Evolutionary conservation across 2,329 filamentous ascomycete species (phyloP).

Genomic region (Graphilbum fragrans): DNA sequence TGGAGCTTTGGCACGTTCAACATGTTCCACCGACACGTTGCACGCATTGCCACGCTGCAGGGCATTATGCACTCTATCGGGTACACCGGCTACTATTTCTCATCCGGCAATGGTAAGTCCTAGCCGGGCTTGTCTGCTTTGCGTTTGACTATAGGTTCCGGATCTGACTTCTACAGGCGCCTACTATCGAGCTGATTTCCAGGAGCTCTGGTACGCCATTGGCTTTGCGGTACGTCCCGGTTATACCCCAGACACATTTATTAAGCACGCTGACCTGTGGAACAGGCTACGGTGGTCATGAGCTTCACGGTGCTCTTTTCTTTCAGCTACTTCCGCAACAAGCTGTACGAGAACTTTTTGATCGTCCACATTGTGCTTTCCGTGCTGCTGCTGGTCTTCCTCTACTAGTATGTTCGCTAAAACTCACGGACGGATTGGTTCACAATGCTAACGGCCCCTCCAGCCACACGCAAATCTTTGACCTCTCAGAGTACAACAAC

Average conservation of each 20-base stretch:
- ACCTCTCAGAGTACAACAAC: slow-evolving; percentile 6
- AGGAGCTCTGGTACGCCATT: neutral
- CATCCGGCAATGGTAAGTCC: neutral
- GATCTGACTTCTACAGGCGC: no score
- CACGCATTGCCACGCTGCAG: slow-evolving; percentile 47
- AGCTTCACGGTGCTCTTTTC: slow-evolving; percentile 33
- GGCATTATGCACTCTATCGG: slow-evolving; percentile 50
- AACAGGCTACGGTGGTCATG: slow-evolving; percentile 31
- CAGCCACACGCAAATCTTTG: slow-evolving; percentile 9
- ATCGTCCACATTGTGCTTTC: slow-evolving; percentile 27
- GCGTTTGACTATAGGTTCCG: no score
- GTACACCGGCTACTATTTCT: slow-evolving; percentile 30
- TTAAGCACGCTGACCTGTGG: no score
- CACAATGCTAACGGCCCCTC: neutral
- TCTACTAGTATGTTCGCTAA: slow-evolving; percentile 5
- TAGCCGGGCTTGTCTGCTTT: neutral
- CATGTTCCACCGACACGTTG: slow-evolving; percentile 54
- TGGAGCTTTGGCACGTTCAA: slow-evolving; percentile 58
- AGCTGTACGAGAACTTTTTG: slow-evolving; percentile 38
- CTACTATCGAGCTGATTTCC: no score
- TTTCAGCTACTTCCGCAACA: slow-evolving; percentile 35
- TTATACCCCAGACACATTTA: no score
- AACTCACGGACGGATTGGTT: neutral
- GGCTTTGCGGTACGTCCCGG: no score
- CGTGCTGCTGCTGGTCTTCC: slow-evolving; percentile 25